Evolutionary conservation across 2,329 filamentous ascomycete genomes (phyloP).

Genomic region (Fusarium caatingaense): DNA sequence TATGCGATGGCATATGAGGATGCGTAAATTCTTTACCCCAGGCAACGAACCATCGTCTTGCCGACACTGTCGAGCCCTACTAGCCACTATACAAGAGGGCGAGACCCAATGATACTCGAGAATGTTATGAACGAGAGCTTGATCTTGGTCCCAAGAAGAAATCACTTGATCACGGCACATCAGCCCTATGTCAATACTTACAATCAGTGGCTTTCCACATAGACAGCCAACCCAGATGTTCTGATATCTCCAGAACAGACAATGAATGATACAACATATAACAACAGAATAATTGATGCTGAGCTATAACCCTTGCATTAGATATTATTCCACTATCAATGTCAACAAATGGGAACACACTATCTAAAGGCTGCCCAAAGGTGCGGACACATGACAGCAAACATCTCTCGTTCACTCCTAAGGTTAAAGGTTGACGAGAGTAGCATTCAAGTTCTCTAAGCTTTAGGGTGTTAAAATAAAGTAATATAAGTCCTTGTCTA

Average conservation of each 20-base stretch:
- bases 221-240: not conserved
- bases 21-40: no score
- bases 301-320: not conserved
- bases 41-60: no score
- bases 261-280: not conserved
- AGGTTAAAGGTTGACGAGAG: not conserved
- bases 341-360: not conserved
- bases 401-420: no score
- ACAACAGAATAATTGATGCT: not conserved
- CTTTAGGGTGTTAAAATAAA: not conserved
- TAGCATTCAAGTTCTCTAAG: not conserved
- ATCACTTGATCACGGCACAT: no score
- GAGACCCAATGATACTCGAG: no score
- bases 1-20: no score
- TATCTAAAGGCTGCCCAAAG: not conserved
- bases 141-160: no score
- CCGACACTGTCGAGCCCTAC: no score
- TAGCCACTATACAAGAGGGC: no score
- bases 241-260: not conserved
- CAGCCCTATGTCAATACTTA: no score
- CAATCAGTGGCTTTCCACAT: not conserved
- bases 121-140: no score
- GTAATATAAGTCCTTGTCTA: not conserved
- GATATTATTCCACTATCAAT: not conserved
- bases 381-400: not conserved